Conservation (phyloP, 2,329 filamentous ascomycete genomes). For the Colletotrichum sublineola region DNA sequence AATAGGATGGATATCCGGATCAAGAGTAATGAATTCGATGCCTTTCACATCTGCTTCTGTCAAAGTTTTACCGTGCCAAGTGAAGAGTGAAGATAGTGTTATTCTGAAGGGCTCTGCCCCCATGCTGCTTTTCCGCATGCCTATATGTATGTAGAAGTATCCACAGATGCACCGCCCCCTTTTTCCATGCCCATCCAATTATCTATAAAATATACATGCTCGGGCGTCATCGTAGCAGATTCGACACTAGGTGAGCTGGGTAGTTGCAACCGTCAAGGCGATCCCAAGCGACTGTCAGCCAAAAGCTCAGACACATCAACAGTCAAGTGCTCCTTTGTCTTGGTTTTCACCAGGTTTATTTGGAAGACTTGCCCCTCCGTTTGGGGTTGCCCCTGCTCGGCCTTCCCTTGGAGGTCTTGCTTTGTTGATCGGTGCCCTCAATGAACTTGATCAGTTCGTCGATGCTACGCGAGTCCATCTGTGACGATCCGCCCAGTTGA, state of each 20-base stretch:
- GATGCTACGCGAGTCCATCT: slow-evolving; percentile 84
- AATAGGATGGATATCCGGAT: background rate
- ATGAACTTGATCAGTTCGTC: slow-evolving; percentile 96
- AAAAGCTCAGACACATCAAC: background rate
- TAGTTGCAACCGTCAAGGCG: background rate
- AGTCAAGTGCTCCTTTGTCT: background rate
- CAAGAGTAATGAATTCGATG: slow-evolving; percentile 13
- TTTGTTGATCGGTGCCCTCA: slow-evolving; percentile 76
- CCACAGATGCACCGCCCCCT: slow-evolving; percentile 22
- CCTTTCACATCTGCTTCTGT: background rate
- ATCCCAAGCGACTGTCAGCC: background rate
- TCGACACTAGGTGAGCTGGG: background rate
- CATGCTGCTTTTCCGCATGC: slow-evolving; percentile 17
- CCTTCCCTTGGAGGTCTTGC: slow-evolving; percentile 67
- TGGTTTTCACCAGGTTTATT: slow-evolving; percentile 23
- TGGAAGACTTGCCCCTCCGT: slow-evolving; percentile 56
- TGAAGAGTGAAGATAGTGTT: slow-evolving; percentile 38
- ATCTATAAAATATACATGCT: slow-evolving; percentile 29
- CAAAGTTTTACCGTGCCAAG: background rate
- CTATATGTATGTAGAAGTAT: slow-evolving; percentile 18
- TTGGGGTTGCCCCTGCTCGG: slow-evolving; percentile 68
- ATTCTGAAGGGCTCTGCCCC: slow-evolving; percentile 22
- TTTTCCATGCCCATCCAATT: slow-evolving; percentile 21
- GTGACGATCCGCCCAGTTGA: slow-evolving; percentile 47
- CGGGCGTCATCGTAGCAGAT: slow-evolving; percentile 2